A percentile compares a stretch with the other conserved stretches of the same genome.
phyloP scores from a whole-genome alignment of 768 basidiomycete genomes.

The Lactarius akahatsu region DNA sequence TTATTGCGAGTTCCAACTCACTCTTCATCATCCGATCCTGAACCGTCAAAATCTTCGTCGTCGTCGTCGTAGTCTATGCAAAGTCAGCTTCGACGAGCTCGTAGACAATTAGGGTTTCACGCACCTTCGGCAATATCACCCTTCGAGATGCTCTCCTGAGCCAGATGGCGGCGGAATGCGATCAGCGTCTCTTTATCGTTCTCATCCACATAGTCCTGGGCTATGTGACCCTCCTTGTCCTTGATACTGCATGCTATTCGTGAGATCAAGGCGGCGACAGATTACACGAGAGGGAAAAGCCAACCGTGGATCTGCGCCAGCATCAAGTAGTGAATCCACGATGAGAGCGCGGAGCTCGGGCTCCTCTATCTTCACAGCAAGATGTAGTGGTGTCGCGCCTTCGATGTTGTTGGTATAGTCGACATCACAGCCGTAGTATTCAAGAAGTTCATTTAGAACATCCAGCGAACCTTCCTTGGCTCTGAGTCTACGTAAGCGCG shows the following conservation, averaged over 20 bases:
- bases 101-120: conserved; percentile 10
- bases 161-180: conserved; percentile 56
- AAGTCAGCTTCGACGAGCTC: neutral
- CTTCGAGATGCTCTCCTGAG: conserved; percentile 47
- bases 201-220: conserved; percentile 52
- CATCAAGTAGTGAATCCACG: conserved; percentile 68
- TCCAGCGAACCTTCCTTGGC: conserved; percentile 56
- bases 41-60: conserved; percentile 29
- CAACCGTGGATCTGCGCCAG: conserved; percentile 71
- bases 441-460: conserved; percentile 71
- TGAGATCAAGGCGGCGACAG: neutral
- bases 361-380: conserved; percentile 60
- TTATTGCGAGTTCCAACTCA: conserved; percentile 2
- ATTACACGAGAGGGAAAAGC: conserved; percentile 28
- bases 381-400: conserved; percentile 74
- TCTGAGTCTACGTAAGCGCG: conserved; percentile 36
- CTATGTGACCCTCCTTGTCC: conserved; percentile 63
- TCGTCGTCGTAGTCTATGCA: conserved; percentile 35
- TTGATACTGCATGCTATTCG: conserved; percentile 51
- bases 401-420: conserved; percentile 72
- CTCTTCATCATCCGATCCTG: conserved; percentile 35
- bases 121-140: conserved; percentile 69
- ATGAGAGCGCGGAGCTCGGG: conserved; percentile 52
- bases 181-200: conserved; percentile 51
- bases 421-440: conserved; percentile 75